Base-by-base conservation (phyloP, 2,329 filamentous ascomycete genomes). In the Trichoderma lentiforme region DNA sequence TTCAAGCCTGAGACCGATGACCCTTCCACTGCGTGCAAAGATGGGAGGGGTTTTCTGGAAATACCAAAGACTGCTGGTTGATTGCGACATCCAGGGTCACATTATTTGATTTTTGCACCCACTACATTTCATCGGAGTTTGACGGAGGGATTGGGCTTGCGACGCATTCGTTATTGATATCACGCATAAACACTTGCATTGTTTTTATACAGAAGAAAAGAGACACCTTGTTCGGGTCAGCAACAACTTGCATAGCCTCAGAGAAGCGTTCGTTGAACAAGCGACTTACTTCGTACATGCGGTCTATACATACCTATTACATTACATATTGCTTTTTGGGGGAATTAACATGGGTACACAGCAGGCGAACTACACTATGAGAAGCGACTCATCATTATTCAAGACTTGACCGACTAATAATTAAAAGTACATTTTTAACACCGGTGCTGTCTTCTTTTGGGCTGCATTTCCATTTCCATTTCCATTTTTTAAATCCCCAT, bases 241-340 rank as follows among this genome's bases (percentile, higher is more conserved):
- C 53, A 51, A 56, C 28, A 53, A 60, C 28, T 56, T 39, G 47
- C 39, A 30, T 15, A 43, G 62, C 65, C 51, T 51, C 63, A 26
- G 36, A 51, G 68, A 68, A 73, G 73, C 73, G 73, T 69, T 70
- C 43, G 47, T 58, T 61, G 21, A 43, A 24, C 28, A 56, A 73
- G 73, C 73, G 73, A 39, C 56, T 67, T 73, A 61, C 70, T 73
- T 70, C 71, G 69, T 67, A 70, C 47, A 51, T 73, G 56, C 43
- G 39, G 56, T 61, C 60, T 65, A 73, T 61, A 61, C 14, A 30
- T 39, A 43, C 15, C 7, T 2, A 15, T 1, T 39, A 39, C 34
- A 36, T 64, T 64, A 72, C 11, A 65, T 60, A 72, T 67, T 60
- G 26, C n/a, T 43, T 58, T 67, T 39, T 32, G n/a, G 43, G 43